Conservation (phyloP, 495 filamentous ascomycete species). For the Hyphodiscus hymeniophilus region DNA sequence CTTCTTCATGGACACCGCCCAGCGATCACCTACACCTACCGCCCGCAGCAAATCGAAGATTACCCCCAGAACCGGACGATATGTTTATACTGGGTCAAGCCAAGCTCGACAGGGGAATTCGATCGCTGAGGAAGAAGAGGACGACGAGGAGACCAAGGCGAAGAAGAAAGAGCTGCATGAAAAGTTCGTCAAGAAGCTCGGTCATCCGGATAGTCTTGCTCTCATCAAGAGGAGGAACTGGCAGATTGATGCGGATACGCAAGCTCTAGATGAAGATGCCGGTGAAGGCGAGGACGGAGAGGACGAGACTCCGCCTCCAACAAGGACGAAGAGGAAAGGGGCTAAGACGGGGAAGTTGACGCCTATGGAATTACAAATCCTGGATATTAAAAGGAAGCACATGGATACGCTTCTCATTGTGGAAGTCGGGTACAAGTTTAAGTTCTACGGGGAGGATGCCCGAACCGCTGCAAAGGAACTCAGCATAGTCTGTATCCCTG, state of each 20-base stretch:
- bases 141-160: constrained; percentile 30
- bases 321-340: constrained; percentile 53
- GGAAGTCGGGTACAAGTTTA: constrained; percentile 97
- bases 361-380: constrained; percentile 85
- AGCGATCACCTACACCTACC: neutral
- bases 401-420: constrained; percentile 84
- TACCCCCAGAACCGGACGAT: constrained; percentile 33
- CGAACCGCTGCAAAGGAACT: constrained; percentile 82
- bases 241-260: constrained; percentile 42
- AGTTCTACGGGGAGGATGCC: constrained; percentile 97
- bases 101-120: constrained; percentile 18
- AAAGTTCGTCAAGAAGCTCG: constrained; percentile 84
- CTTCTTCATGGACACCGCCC: constrained; percentile 7
- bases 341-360: constrained; percentile 81
- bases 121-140: constrained; percentile 41
- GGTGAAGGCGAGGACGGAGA: constrained; percentile 47
- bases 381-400: constrained; percentile 89
- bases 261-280: constrained; percentile 35
- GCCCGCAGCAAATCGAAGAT: constrained; percentile 3
- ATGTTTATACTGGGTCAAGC: constrained; percentile 32
- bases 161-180: constrained; percentile 67
- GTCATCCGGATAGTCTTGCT: constrained; percentile 70
- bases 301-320: constrained; percentile 33
- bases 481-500: constrained; percentile 93
- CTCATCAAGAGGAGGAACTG: constrained; percentile 53